Evolutionary conservation across 176 grass and related monocot species (phyloP).

Genomic region (Juncus effusus): DNA sequence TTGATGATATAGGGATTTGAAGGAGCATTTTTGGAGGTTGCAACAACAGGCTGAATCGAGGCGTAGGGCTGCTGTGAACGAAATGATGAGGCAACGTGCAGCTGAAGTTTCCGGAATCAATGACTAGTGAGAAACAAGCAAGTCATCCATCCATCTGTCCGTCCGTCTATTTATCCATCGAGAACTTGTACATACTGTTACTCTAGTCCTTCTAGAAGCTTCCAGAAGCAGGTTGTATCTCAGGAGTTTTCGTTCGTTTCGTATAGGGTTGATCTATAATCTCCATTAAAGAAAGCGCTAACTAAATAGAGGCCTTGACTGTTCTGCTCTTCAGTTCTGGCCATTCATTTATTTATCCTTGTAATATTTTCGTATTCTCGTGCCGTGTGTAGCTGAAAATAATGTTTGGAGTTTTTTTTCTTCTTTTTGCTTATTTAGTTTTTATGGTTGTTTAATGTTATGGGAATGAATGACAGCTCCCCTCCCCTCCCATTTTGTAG

Average conservation of each 20-base stretch:
- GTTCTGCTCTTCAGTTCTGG: neutral
- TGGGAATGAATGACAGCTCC: neutral
- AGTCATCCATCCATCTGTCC: too few relatives aligned
- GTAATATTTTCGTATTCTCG: slow-evolving; percentile 9
- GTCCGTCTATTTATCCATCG: neutral
- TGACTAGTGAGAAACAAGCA: slow-evolving; percentile 1
- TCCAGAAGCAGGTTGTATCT: neutral
- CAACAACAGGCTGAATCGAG: slow-evolving; percentile 97
- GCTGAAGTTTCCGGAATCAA: slow-evolving; percentile 69
- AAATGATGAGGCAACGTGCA: slow-evolving; percentile 99
- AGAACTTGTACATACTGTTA: slow-evolving; percentile 17
- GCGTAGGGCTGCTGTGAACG: slow-evolving; percentile 94
- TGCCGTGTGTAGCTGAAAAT: neutral
- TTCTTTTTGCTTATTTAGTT: slow-evolving; percentile 13
- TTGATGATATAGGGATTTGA: slow-evolving; percentile 68
- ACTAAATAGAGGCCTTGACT: slow-evolving; percentile 22
- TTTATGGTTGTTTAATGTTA: slow-evolving; percentile 16
- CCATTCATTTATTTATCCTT: slow-evolving; percentile 22
- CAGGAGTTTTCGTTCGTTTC: too few relatives aligned
- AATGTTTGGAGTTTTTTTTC: neutral
- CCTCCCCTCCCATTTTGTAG: too few relatives aligned
- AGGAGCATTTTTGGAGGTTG: slow-evolving; percentile 88
- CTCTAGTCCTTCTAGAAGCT: neutral
- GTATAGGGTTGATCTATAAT: neutral
- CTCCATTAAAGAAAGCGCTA: neutral